phyloP scores from a whole-genome alignment of 768 basidiomycete genomes.

The Auriscalpium orientale region DNA sequence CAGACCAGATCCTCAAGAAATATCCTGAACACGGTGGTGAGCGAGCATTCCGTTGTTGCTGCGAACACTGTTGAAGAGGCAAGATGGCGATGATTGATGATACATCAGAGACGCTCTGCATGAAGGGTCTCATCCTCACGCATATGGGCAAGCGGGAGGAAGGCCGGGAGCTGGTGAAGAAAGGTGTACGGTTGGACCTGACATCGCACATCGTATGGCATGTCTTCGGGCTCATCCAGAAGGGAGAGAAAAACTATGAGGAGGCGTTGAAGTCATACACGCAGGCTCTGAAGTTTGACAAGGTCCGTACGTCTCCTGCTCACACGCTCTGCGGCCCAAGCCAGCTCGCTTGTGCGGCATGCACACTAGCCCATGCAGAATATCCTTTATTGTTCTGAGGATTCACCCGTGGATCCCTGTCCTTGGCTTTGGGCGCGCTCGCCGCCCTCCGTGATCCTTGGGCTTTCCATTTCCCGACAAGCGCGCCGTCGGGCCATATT shows the following conservation, averaged over 20 bases:
- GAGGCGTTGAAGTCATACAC: conserved; percentile 90
- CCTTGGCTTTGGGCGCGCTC: too few species aligned
- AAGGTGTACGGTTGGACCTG: conserved; percentile 73
- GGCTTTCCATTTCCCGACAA: too few species aligned
- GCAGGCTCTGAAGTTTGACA: conserved; percentile 84
- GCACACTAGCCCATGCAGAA: too few species aligned
- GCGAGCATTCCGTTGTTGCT: conserved; percentile 30
- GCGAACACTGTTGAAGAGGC: conserved; percentile 6
- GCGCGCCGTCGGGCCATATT: too few species aligned
- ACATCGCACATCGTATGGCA: conserved; percentile 97
- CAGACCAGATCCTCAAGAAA: conserved; percentile 93
- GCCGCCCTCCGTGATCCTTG: too few species aligned
- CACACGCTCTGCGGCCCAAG: too few species aligned
- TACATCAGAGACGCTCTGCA: conserved; percentile 79
- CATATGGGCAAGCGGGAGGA: conserved; percentile 76
- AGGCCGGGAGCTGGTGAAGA: conserved; percentile 77
- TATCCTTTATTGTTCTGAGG: too few species aligned
- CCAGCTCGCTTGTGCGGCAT: too few species aligned
- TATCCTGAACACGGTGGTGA: conserved; percentile 95
- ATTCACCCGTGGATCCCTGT: too few species aligned
- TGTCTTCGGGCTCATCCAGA: conserved; percentile 91
- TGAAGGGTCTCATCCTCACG: conserved; percentile 87
- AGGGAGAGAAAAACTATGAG: conserved; percentile 90
- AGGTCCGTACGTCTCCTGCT: conserved; percentile 40
- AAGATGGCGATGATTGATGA: conserved; percentile 1